Percentiles rank a stretch among this genome's conserved stretches.
phyloP scores from a whole-genome alignment of 2,329 filamentous ascomycete species.

The Ophiocordyceps sinensis region DNA sequence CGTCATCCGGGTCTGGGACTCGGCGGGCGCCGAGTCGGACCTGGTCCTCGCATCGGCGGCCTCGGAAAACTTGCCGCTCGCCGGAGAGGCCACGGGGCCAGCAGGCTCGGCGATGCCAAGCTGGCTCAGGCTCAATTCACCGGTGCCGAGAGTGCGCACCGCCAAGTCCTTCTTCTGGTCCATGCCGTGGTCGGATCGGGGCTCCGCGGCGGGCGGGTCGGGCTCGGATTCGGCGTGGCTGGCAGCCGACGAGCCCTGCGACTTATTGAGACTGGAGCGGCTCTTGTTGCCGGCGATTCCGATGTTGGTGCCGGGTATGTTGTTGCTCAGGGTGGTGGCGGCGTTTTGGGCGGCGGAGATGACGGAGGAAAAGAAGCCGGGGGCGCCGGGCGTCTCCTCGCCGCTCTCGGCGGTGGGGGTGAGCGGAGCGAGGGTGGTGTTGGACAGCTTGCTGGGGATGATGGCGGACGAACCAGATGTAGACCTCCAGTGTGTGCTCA shows the following conservation, averaged over 20 bases:
- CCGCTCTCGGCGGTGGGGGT: conserved; percentile 64
- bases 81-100: conserved; percentile 38
- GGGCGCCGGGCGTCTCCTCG: conserved; percentile 37
- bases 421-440: conserved; percentile 53
- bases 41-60: conserved; percentile 29
- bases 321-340: conserved; percentile 59
- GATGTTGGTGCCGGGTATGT: conserved; percentile 52
- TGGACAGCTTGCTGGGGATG: conserved; percentile 78
- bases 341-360: conserved; percentile 89
- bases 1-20: conserved; percentile 16
- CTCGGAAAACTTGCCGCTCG: conserved; percentile 40
- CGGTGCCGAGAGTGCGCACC: conserved; percentile 76
- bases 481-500: conserved; percentile 52
- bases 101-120: conserved; percentile 60
- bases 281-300: conserved; percentile 31
- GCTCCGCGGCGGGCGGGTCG: conserved; percentile 14
- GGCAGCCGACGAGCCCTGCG: conserved; percentile 9
- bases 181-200: conserved; percentile 17
- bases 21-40: conserved; percentile 45
- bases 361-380: conserved; percentile 86
- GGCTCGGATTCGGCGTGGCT: conserved; percentile 27
- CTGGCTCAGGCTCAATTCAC: conserved; percentile 79
- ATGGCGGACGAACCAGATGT: conserved; percentile 40
- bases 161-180: conserved; percentile 58
- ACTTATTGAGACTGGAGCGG: conserved; percentile 13